These are phyloP conservation scores for Auricularia sp. DNA, from an alignment of 768 basidiomycete genomes.

Conservation along the genomic window DNA sequence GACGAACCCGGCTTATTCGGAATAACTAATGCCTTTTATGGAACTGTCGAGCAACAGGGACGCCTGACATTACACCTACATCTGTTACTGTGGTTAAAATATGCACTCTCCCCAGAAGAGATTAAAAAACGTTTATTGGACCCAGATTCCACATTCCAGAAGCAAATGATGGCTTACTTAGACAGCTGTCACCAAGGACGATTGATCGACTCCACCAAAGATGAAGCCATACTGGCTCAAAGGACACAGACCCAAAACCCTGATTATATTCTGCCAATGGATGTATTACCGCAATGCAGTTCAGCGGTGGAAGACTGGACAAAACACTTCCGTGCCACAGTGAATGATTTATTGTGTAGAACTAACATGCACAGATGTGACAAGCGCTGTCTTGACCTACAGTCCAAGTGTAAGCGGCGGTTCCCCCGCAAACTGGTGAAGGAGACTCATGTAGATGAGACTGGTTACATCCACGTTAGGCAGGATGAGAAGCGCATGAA, in stretches of 20 bases:
- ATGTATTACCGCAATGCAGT: not conserved
- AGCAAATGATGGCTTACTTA: constrained; percentile 18
- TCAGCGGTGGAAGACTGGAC: constrained; percentile 1
- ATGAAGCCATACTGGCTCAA: constrained; percentile 7
- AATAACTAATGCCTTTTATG: constrained; percentile 11
- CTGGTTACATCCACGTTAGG: constrained; percentile 20
- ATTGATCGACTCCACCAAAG: constrained; percentile 17
- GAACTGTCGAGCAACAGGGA: constrained; percentile 11
- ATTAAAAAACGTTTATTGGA: constrained; percentile 20
- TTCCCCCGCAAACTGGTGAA: constrained; percentile 23
- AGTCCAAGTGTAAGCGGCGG: constrained; percentile 22
- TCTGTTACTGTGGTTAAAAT: constrained; percentile 11
- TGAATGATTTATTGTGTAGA: constrained; percentile 20
- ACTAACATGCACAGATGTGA: constrained; percentile 24
- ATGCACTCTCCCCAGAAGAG: constrained; percentile 19
- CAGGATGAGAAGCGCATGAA: constrained; percentile 28
- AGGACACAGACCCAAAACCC: not conserved
- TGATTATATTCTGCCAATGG: not conserved
- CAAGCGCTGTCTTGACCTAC: constrained; percentile 22
- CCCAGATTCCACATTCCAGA: constrained; percentile 17
- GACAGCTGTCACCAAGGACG: constrained; percentile 24
- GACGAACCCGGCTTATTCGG: constrained; percentile 15
- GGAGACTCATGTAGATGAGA: constrained; percentile 21
- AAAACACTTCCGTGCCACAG: constrained; percentile 9
- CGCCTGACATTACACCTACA: constrained; percentile 15